Conservation (phyloP, 345 rosid species). For the Fremontodendron californicum region DNA sequence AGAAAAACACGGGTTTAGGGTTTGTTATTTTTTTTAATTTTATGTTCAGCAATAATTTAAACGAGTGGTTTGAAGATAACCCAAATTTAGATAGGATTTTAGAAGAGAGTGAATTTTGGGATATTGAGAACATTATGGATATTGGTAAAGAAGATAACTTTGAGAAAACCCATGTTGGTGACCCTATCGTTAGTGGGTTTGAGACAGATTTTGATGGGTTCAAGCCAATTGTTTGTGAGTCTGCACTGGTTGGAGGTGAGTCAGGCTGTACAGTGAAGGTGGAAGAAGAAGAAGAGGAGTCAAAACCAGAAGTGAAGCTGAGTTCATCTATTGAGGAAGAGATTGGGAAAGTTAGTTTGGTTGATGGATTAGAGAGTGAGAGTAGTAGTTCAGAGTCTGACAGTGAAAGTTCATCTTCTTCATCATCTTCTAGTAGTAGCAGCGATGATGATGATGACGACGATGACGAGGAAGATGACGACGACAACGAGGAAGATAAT, state of each 20-base stretch:
- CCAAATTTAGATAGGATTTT: constrained; percentile 22
- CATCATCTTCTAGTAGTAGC: constrained; percentile 37
- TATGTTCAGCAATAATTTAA: not conserved
- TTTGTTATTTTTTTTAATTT: not conserved
- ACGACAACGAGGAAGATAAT: constrained; percentile 26
- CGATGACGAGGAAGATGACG: not conserved
- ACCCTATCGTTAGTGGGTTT: constrained; percentile 12
- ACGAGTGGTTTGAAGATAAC: constrained; percentile 46
- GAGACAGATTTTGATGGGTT: constrained; percentile 16
- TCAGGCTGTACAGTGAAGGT: constrained; percentile 25
- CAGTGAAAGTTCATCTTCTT: constrained; percentile 38
- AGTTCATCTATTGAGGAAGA: constrained; percentile 45
- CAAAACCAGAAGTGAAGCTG: constrained; percentile 25
- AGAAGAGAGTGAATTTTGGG: constrained; percentile 38
- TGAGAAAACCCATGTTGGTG: constrained; percentile 14
- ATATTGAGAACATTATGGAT: constrained; percentile 27
- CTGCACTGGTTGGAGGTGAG: constrained; percentile 24
- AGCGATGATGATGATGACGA: constrained; percentile 18
- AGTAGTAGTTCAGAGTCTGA: constrained; percentile 33
- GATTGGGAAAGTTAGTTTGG: constrained; percentile 45
- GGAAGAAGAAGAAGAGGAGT: constrained; percentile 29
- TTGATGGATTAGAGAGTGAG: constrained; percentile 19
- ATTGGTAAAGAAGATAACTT: constrained; percentile 24
- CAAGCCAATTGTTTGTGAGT: constrained; percentile 13
- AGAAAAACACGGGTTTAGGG: not conserved